Base-by-base conservation (phyloP, 2,329 filamentous ascomycete species). In the Scopulariopsis brevicaulis region DNA sequence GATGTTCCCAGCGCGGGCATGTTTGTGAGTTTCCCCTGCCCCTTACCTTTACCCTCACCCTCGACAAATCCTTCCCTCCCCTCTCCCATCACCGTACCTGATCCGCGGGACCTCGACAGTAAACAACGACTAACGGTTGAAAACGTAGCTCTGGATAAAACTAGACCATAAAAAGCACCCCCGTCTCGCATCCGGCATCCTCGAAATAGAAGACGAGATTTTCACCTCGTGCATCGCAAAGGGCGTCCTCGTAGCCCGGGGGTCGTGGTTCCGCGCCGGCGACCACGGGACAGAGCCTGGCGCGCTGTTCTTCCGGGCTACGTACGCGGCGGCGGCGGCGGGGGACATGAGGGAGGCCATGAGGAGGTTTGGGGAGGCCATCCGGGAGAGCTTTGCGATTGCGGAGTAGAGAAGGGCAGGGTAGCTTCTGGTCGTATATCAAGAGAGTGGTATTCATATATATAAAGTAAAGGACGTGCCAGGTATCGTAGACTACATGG, bases 181-280 rank as follows among this genome's bases (percentile, higher is more conserved):
- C 0, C 71, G 80, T 14, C 77, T 78, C 40, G 68, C 69, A 1
- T 73, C 66, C 15, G 81, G 79, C 62, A 74, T 90, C 53, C 69
- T 81, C 25, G 82, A 83, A 40, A 78, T 99, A 50, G 94, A 99
- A 71, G 86, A 96, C 65, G 84, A 89, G 58, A 90, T 99, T 52
- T 97, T 96, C 77, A 72, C 88, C 64, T 77, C 81, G 0, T 85
- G 85, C 62, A 86, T 96, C 58, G 81, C 85, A 3, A 81, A 87
- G 64, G 87, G 89, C 24, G 89, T 94, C 4, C 78, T 99, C 53
- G 78, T 94, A 2, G 90, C 89, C 59, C 81, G 89, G 54, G 94
- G 94, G 3, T 92, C 86, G 54, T 99, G 92, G 92, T 99, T 97
- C 79, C 81, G 84, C 59, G 89, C 92, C 1, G 87, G 94, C 68